Percentiles rank a stretch among this genome's conserved stretches.
Evolutionary conservation across 2,329 filamentous ascomycete species (phyloP).

Genomic region (Chalara sp.): DNA sequence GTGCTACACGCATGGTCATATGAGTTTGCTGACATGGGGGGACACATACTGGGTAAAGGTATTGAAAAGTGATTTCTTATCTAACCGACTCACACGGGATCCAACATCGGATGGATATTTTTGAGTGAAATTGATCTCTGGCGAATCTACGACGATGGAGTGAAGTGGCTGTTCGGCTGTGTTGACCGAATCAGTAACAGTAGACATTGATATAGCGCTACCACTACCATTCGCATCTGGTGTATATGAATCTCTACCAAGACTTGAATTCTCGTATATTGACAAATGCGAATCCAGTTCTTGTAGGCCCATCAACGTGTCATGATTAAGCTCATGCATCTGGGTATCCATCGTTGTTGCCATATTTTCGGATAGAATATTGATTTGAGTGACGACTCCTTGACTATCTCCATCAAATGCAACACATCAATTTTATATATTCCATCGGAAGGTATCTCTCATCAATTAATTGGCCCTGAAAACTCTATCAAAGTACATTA

Average conservation of each 20-base stretch:
- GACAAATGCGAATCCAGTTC: constrained; percentile 31
- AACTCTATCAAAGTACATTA: neutral
- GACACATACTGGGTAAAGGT: constrained; percentile 21
- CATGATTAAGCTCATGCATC: constrained; percentile 27
- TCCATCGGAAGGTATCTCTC: neutral
- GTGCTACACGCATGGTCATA: neutral
- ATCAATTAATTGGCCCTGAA: constrained; percentile 9
- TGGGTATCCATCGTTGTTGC: constrained; percentile 27
- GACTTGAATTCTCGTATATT: constrained; percentile 26
- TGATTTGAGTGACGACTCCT: constrained; percentile 17
- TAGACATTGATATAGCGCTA: constrained; percentile 19
- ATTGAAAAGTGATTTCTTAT: constrained; percentile 14
- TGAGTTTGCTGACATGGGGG: constrained; percentile 7
- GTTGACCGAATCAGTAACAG: constrained; percentile 18
- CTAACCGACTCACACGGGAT: constrained; percentile 12
- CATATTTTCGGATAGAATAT: constrained; percentile 28
- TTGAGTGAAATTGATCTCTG: constrained; percentile 13
- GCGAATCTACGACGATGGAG: constrained; percentile 22
- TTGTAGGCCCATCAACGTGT: constrained; percentile 27
- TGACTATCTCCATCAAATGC: too few relatives aligned
- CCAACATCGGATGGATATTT: constrained; percentile 9
- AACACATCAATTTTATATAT: neutral
- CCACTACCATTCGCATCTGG: constrained; percentile 10
- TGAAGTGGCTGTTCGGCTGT: constrained; percentile 15
- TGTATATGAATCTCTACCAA: constrained; percentile 20